A percentile compares a stretch with the other conserved stretches of the same genome.
These are phyloP conservation scores for Viola odorata DNA, from an alignment of 345 rosid species.

Conservation along the genomic window DNA sequence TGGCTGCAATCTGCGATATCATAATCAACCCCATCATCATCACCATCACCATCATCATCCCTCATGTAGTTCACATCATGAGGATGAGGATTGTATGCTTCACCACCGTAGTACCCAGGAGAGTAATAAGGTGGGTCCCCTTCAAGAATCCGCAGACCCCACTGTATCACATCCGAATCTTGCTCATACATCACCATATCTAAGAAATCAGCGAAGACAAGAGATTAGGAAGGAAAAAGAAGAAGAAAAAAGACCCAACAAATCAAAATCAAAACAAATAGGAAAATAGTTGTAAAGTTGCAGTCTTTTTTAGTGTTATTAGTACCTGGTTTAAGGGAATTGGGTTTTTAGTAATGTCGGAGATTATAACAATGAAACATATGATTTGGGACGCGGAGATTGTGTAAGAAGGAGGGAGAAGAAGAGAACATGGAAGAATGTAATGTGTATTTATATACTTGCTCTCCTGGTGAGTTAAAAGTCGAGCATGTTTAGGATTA, in stretches of 20 bases:
- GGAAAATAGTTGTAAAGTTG: too few species aligned
- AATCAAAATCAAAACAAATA: background rate
- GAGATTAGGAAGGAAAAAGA: background rate
- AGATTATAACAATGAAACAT: background rate
- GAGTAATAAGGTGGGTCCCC: conserved; percentile 33
- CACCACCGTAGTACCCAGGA: conserved; percentile 47
- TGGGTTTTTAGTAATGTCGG: too few species aligned
- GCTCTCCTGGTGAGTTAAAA: conserved; percentile 9
- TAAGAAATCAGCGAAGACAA: background rate
- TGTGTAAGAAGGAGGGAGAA: background rate
- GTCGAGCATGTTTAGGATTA: background rate
- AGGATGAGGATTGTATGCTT: conserved; percentile 24
- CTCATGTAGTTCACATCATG: conserved; percentile 20
- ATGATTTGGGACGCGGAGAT: background rate
- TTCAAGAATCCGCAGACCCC: conserved; percentile 61
- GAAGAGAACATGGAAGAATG: background rate
- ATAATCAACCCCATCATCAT: conserved; percentile 29
- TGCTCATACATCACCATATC: conserved; percentile 39
- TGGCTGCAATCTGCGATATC: conserved; percentile 40
- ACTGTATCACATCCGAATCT: conserved; percentile 42
- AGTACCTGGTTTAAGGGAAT: too few species aligned
- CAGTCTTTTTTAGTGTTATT: too few species aligned
- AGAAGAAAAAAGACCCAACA: background rate
- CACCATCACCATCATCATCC: conserved; percentile 34
- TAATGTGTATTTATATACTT: background rate